Evolutionary conservation across 2,329 filamentous ascomycete genomes (phyloP).

Genomic region (Colletotrichum orbiculare): DNA sequence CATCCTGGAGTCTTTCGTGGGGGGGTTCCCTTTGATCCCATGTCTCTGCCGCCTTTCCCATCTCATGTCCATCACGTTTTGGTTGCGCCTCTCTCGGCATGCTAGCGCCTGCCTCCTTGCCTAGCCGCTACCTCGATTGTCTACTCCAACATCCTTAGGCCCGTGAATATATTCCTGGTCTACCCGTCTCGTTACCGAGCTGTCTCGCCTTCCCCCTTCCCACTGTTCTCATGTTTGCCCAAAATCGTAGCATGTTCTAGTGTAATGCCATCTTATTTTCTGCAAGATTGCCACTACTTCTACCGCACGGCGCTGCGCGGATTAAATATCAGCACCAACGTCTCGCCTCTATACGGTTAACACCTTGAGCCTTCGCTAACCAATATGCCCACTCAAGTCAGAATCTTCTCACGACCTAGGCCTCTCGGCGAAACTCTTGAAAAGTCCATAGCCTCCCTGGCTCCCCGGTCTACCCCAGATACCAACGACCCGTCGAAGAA

Average conservation of each 20-base stretch:
- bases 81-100: constrained; percentile 13
- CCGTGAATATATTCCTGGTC: constrained; percentile 35
- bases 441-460: constrained; percentile 50
- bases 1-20: constrained; percentile 25
- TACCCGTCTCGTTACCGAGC: constrained; percentile 10
- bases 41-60: constrained; percentile 27
- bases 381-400: constrained; percentile 51
- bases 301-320: constrained; percentile 90
- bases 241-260: constrained; percentile 43
- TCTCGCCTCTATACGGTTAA: constrained; percentile 80
- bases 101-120: constrained; percentile 17
- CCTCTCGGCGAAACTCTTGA: constrained; percentile 78
- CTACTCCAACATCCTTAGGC: constrained; percentile 29
- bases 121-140: constrained; percentile 6
- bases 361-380: constrained; percentile 45
- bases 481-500: constrained; percentile 40
- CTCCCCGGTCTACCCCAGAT: constrained; percentile 55
- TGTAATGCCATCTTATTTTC: constrained; percentile 84
- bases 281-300: constrained; percentile 93
- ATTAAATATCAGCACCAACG: constrained; percentile 81
- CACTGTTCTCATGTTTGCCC: constrained; percentile 20
- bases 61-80: constrained; percentile 18
- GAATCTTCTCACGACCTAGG: constrained; percentile 69
- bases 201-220: neutral
- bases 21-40: constrained; percentile 38